These are phyloP conservation scores for Neopestalotiopsis sp. DNA, from an alignment of 2,329 filamentous ascomycete genomes.

Conservation along the genomic window DNA sequence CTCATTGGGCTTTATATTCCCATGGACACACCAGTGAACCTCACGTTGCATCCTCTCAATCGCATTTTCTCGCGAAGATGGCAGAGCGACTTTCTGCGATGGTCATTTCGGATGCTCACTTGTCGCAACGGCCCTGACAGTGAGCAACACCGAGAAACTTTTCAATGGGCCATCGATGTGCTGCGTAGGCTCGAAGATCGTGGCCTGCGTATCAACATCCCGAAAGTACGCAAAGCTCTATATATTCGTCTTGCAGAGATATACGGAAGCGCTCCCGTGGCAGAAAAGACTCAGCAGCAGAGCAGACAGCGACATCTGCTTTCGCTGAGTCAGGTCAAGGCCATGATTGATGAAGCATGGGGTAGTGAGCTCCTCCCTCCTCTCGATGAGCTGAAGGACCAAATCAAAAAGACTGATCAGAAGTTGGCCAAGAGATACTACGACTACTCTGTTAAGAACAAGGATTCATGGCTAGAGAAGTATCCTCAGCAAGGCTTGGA, in stretches of 20 bases:
- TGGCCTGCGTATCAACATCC: slow-evolving; percentile 34
- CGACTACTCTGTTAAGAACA: not conserved
- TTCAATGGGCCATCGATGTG: slow-evolving; percentile 39
- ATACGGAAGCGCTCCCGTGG: slow-evolving; percentile 35
- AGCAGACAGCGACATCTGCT: slow-evolving; percentile 34
- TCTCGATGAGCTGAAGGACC: slow-evolving; percentile 28
- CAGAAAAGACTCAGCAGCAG: slow-evolving; percentile 26
- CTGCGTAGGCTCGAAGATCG: slow-evolving; percentile 38
- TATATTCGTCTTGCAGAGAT: slow-evolving; percentile 38
- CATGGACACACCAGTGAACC: slow-evolving; percentile 47
- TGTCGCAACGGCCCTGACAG: slow-evolving; percentile 19
- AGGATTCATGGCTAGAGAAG: not conserved
- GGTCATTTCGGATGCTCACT: slow-evolving; percentile 49
- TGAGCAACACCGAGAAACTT: slow-evolving; percentile 14
- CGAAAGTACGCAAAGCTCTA: slow-evolving; percentile 33
- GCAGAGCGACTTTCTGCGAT: slow-evolving; percentile 48
- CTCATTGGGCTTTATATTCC: slow-evolving; percentile 44
- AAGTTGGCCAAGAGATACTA: not conserved
- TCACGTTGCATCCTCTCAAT: slow-evolving; percentile 52
- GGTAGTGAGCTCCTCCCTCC: slow-evolving; percentile 38
- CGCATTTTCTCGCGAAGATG: slow-evolving; percentile 49
- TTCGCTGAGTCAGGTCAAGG: slow-evolving; percentile 39
- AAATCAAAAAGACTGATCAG: not conserved
- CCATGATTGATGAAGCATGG: slow-evolving; percentile 45
- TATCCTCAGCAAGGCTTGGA: not conserved